These are phyloP conservation scores for Acidiella bohemica DNA, from an alignment of 495 filamentous ascomycete genomes.

Conservation along the genomic window DNA sequence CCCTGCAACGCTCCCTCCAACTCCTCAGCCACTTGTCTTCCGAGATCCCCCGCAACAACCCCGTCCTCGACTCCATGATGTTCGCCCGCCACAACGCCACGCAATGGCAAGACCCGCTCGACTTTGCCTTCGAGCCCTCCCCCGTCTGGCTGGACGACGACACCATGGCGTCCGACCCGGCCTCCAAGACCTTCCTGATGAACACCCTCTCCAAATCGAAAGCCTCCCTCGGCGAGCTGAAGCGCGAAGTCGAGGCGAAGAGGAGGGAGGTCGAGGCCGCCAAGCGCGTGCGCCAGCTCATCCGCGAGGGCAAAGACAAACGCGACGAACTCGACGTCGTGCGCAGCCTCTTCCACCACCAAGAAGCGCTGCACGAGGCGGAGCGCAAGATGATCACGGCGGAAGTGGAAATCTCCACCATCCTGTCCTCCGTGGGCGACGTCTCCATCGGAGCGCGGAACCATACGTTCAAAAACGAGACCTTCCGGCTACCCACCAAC, in stretches of 20 bases:
- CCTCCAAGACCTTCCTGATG: constrained; percentile 75
- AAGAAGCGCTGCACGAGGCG: constrained; percentile 75
- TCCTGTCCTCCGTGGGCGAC: constrained; percentile 76
- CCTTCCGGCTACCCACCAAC: constrained; percentile 97
- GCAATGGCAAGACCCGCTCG: constrained; percentile 63
- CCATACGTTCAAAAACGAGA: constrained; percentile 93
- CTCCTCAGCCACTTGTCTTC: constrained; percentile 54
- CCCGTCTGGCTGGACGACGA: constrained; percentile 95
- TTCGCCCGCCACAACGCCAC: constrained; percentile 78
- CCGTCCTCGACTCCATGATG: constrained; percentile 89
- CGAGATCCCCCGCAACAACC: constrained; percentile 81
- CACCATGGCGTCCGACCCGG: constrained; percentile 65
- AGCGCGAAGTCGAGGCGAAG: constrained; percentile 71
- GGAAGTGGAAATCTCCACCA: constrained; percentile 82
- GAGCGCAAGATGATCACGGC: constrained; percentile 74
- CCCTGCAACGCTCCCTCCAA: constrained; percentile 56
- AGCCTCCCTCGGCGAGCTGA: constrained; percentile 58
- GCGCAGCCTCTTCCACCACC: constrained; percentile 56
- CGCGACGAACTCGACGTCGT: constrained; percentile 72
- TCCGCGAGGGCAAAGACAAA: constrained; percentile 71
- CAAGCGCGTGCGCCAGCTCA: constrained; percentile 54
- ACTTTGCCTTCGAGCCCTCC: constrained; percentile 84
- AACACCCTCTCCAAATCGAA: constrained; percentile 89
- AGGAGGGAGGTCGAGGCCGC: constrained; percentile 64
- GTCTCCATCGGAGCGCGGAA: constrained; percentile 79